Base-by-base conservation (phyloP, 2,329 filamentous ascomycete genomes). In the Fusarium oligoseptatum region DNA sequence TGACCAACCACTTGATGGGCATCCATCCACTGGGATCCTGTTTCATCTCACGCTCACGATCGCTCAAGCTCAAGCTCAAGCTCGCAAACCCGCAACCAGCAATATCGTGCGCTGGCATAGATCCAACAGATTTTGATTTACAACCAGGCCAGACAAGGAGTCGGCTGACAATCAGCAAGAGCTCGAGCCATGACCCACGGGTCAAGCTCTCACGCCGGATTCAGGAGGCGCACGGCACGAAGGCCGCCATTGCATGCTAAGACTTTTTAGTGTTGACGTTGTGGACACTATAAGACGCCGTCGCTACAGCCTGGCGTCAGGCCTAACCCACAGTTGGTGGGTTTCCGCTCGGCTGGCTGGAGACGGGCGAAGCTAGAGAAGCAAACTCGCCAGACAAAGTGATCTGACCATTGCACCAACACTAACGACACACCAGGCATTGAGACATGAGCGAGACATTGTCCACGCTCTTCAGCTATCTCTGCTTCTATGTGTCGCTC, bases 331-430 rank as follows among this genome's bases (percentile, higher is more conserved):
- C 64, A 52, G 61, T 60, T 62, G 57, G 41, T 57, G 55, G 34
- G 56, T 60, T 73, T 64, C 15, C 7, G 55, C n/a, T 67, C 50
- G 52, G 22, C 20, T 34, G 37, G 56, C 50, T 70, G 32, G 20
- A 69, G 60, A 55, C 52, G 36, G 45, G 17, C 39, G 37, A 60
- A 62, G 66, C 56, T 69, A 67, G 60, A 60, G 64, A 43, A 55
- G 52, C 60, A 64, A 72, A 68, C 57, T 41, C 57, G 39, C 37
- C 50, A 72, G 68, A 66, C 64, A 50, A 69, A 41, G 61, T 73
- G 69, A 63, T 67, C 52, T 70, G 69, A 74, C 63, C 48, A 57
- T 60, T 24, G 14, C 43, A 43, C 67, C 60, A 63, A 55, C 48
- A 60, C 61, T 69, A 60, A 69, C 69, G 36, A 62, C 50, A 57